These are phyloP conservation scores for Penstemon barbatus DNA, from an alignment of 257 asterid genomes.

Conservation along the genomic window DNA sequence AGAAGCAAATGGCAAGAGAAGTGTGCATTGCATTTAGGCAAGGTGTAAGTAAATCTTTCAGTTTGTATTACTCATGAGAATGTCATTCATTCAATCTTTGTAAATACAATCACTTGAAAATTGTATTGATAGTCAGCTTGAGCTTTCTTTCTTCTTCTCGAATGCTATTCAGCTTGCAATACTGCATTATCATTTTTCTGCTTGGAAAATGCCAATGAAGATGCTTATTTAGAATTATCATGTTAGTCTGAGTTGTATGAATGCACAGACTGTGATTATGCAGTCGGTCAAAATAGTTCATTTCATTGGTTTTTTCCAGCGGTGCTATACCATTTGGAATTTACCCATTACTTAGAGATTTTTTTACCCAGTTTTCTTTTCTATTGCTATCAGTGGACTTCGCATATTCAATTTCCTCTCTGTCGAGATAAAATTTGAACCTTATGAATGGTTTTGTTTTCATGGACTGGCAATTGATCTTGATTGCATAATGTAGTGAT, in stretches of 20 bases:
- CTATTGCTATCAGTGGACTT: neutral
- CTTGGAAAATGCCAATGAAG: neutral
- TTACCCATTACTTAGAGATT: neutral
- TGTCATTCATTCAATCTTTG: neutral
- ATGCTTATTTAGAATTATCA: neutral
- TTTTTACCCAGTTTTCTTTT: neutral
- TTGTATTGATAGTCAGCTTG: neutral
- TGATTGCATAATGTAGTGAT: neutral
- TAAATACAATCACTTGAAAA: neutral
- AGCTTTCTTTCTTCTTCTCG: neutral
- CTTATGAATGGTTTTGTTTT: too few relatives aligned
- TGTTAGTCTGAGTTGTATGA: neutral
- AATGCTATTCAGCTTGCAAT: neutral
- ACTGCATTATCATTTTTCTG: neutral
- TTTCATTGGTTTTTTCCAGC: neutral
- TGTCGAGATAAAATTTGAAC: neutral
- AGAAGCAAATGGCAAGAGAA: constrained; percentile 96
- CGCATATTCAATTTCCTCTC: neutral
- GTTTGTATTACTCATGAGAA: neutral
- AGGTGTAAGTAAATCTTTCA: constrained; percentile 62
- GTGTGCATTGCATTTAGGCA: constrained; percentile 96
- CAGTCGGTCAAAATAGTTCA: neutral
- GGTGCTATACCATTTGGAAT: neutral
- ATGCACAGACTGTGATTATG: neutral
- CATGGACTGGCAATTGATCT: neutral